These are phyloP conservation scores for Russula sp. DNA, from an alignment of 768 basidiomycete species.

Conservation along the genomic window DNA sequence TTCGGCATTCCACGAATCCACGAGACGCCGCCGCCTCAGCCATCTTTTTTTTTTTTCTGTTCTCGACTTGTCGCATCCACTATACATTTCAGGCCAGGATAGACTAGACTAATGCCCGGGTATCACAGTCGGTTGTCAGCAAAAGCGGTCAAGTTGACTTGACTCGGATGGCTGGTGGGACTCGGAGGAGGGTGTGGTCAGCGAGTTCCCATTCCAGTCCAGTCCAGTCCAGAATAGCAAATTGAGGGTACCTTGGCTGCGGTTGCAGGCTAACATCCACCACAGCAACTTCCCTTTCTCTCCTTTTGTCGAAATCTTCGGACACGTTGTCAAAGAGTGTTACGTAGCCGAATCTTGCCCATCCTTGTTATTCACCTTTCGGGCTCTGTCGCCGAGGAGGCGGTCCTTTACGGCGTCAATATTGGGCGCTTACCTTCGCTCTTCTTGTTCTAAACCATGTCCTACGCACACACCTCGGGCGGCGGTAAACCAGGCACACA, in stretches of 20 bases:
- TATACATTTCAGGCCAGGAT: background rate
- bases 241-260: background rate
- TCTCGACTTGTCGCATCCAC: background rate
- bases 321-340: background rate
- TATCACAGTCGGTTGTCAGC: too few species aligned
- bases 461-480: slow-evolving; percentile 11
- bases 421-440: slow-evolving; percentile 5
- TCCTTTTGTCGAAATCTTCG: background rate
- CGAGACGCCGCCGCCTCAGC: slow-evolving; percentile 5
- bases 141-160: background rate
- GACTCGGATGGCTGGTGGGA: background rate
- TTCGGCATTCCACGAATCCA: slow-evolving; percentile 13
- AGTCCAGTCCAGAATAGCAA: too few species aligned
- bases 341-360: background rate
- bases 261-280: background rate
- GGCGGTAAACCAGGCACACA: slow-evolving; percentile 15
- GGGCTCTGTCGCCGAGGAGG: slow-evolving; percentile 5
- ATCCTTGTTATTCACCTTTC: background rate
- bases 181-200: background rate
- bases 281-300: background rate
- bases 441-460: slow-evolving; percentile 20
- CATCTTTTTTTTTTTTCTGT: background rate
- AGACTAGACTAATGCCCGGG: background rate
- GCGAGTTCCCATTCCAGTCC: background rate
- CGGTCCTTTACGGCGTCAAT: slow-evolving; percentile 12